Evolutionary conservation across 108 stramenopile genomes (phyloP), one percentile per base, ranked within the genome.

Genomic region (Cyclostephanos tholiformis): DNA sequence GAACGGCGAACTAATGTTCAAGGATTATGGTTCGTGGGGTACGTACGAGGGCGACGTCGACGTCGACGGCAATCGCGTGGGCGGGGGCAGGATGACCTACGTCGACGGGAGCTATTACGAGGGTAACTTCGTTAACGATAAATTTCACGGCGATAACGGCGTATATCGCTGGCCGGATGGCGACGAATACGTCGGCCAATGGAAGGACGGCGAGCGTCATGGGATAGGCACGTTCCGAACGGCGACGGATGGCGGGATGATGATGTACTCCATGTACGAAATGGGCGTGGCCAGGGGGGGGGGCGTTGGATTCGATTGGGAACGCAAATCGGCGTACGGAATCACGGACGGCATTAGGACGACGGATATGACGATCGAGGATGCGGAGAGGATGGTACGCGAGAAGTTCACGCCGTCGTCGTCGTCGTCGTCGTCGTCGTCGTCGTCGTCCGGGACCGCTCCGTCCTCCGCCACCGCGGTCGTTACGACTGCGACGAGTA

Each of bases 61-160:
- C 20, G 43, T 6, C 6, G 32, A 67, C 29, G 74, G 66, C 22
- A 44, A 75, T 22, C 74, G 74, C 17, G 30, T 46, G 20, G 74
- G 74, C 6, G 49, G 46, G 22, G 74, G 74, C 12, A 75, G 46
- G 74, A 75, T 75, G 55, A 67, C 55, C 4, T 75, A 75, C 26
- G 25, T 41, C 19, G 53, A 20, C 46, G 71, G 71, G 2, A 49
- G 25, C 17, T 23, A 35, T 6, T 72, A 72, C 29, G 71, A 43
- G 0, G 71, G 71, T 2, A 61, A 26, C 29, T 72, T 72, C 50
- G 71, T 72, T 1, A 39, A 72, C 32, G 41, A 72, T 27, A 72
- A 72, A 50, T 72, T 32, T 19, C 62, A 72, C 19, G 43, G 56
- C 14, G 71, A 41, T 23, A 20, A 63, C 1, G 71, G 62, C 3